Conservation (phyloP, 208 protist genomes). For the Vickermania spadyakhi region DNA sequence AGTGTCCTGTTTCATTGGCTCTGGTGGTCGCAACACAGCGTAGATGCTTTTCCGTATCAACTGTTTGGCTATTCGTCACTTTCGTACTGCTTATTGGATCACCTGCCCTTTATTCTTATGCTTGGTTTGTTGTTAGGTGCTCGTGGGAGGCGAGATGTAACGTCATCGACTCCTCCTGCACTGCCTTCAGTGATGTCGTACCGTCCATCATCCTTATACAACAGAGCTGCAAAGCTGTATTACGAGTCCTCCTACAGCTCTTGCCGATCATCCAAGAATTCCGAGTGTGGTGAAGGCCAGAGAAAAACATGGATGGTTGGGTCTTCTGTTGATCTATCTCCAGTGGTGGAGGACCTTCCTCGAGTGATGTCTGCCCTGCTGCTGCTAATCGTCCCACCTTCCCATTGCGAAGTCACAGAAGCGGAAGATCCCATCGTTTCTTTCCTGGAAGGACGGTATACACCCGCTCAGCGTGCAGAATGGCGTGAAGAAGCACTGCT, state of each 20-base stretch:
- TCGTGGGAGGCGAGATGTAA: background rate
- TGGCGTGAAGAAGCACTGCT: too few relatives aligned
- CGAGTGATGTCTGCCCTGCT: background rate
- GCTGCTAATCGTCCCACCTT: too few relatives aligned
- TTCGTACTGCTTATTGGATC: constrained; percentile 12
- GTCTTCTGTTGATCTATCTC: too few relatives aligned
- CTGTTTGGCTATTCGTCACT: constrained; percentile 47
- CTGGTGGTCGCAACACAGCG: constrained; percentile 39
- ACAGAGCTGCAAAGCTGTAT: background rate
- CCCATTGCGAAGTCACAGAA: too few relatives aligned
- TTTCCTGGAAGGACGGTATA: too few relatives aligned
- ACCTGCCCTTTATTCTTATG: constrained; percentile 26
- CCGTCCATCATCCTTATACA: background rate
- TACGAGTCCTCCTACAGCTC: too few relatives aligned
- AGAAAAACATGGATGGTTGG: too few relatives aligned
- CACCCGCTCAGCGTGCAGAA: too few relatives aligned
- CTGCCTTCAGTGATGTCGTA: background rate
- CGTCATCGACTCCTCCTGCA: background rate
- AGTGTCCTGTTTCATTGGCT: constrained; percentile 56
- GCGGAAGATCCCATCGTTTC: too few relatives aligned
- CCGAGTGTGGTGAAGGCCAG: too few relatives aligned
- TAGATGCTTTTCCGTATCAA: constrained; percentile 45
- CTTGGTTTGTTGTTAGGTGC: constrained; percentile 38
- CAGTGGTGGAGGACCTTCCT: constrained; percentile 14
- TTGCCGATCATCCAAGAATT: too few relatives aligned